Evolutionary conservation across 192 early-diverging fungal species (phyloP), one percentile per base, ranked within the genome.

Genomic region (Haplosporangium gracile): DNA sequence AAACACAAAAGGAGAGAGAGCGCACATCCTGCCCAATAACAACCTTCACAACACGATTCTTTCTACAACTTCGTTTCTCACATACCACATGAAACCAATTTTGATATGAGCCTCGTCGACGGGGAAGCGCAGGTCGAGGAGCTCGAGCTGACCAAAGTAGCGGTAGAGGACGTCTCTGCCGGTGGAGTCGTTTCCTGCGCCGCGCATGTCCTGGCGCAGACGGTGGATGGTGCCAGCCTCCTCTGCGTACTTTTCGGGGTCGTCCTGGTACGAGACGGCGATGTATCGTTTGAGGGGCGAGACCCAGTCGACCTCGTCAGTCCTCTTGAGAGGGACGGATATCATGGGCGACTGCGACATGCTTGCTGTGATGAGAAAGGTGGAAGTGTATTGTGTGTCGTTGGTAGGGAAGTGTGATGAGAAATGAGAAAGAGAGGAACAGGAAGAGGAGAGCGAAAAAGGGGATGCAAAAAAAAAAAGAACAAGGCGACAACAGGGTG

Each of bases 81-180:
- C 75, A 74, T 93, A 97, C 98, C 98, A 99, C 47, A 94, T 94
- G 81, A 99, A 99, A 4, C 93, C 87, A 36, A 98, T 91, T 81
- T 97, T 97, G 70, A 99, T 94, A 79, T 95, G 92, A 55, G 96
- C 95, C 78, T 99, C 97, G 83, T 98, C 97, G 20, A 99, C 92
- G 45, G 96, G 96, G 85, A 99, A 98, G 42, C 97, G 93, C 73
- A 97, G 91, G 81, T 98, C 98, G 47, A 99, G 90, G 16, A 98
- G 90, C 83, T 99, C 98, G 45, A 99, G 89, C 72, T 99, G 98
- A 45, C 96, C 97, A 91, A 97, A 98, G 88, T 99, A 99, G 53
- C 97, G 95, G 89, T 97, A 99, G 29, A 98, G 91, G 51, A 99
- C 92, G 88, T 99, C 97, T 36, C 97, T 88, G 29, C 98, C 98